Conservation (phyloP, 768 basidiomycete species). For the Rhizopogon vinicolor region DNA sequence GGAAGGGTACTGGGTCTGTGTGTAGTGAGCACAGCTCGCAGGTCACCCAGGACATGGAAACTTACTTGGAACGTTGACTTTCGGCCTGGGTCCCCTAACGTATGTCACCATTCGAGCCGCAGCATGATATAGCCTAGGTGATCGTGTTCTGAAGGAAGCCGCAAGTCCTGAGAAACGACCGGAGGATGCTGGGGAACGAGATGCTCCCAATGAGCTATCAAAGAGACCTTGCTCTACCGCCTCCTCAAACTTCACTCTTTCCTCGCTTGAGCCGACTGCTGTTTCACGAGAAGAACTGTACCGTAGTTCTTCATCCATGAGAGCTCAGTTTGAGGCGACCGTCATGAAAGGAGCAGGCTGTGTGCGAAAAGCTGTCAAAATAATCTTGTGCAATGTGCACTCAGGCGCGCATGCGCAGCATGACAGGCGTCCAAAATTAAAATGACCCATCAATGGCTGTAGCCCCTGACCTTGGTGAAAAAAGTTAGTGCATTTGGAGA, state of each 20-base stretch:
- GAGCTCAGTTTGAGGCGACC: neutral
- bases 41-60: neutral
- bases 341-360: neutral
- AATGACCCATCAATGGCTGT: neutral
- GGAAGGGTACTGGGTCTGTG: slow-evolving; percentile 49
- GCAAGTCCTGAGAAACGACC: slow-evolving; percentile 4
- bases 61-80: slow-evolving; percentile 43
- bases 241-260: neutral
- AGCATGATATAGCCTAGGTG: slow-evolving; percentile 15
- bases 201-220: neutral
- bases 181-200: neutral
- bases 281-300: slow-evolving; percentile 11
- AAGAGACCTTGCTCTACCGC: neutral
- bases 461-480: too few relatives aligned
- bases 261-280: slow-evolving; percentile 6
- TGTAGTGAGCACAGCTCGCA: slow-evolving; percentile 1
- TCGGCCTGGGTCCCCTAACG: slow-evolving; percentile 58
- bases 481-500: too few relatives aligned
- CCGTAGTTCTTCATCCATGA: neutral
- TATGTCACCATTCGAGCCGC: slow-evolving; percentile 25
- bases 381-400: neutral
- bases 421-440: neutral
- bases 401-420: neutral
- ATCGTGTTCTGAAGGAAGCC: neutral
- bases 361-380: neutral